Base-by-base conservation (phyloP, 2,329 filamentous ascomycete genomes). In the Zasmidium angulare region DNA sequence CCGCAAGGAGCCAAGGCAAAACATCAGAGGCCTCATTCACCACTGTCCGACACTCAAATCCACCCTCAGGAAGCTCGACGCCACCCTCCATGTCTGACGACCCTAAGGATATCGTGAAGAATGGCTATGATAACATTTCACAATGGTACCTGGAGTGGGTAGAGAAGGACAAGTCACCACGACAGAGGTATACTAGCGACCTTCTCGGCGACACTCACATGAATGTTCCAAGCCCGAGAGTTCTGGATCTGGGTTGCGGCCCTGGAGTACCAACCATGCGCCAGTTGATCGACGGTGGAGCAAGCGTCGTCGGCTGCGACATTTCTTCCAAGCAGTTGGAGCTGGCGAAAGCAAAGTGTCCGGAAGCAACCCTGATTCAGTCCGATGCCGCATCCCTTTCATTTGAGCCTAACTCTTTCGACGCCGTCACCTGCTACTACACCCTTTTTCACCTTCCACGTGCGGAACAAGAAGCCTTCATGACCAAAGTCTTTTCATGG, bases 171-270 rank as follows among this genome's bases (percentile, higher is more conserved):
- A 60, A 66, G n/a, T 60, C 68, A 9, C 63, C 69, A 10, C 74
- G 76, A 1, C 65, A 74, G 29, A 50, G 56, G 6, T 77, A 76
- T 53, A 65, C 75, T 2, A 55, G 67, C 1, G 68, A 53, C 22
- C 58, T 77, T 40, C 66, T 77, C 12, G 24, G 56, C 17, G 12
- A 43, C 36, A 10, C 7, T 17, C 36, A 36, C 29, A 36, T 7
- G 29, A 49, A 65, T 17, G 43, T 72, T 1, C 21, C 59, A 56
- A 50, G 56, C 2, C 59, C 65, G 1, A 46, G 55, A 17, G 57
- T 78, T 19, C 73, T 79, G 4, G 77, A 79, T 58, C 65, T 79
- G 29, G 77, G 77, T 55, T 78, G 76, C 58, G 77, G 77, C 31
- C 71, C 76, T 23, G 76, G 77, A 3, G 60, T 75, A 0, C 76